phyloP scores from a whole-genome alignment of 495 filamentous ascomycete genomes.

The Entonaema liquescens region DNA sequence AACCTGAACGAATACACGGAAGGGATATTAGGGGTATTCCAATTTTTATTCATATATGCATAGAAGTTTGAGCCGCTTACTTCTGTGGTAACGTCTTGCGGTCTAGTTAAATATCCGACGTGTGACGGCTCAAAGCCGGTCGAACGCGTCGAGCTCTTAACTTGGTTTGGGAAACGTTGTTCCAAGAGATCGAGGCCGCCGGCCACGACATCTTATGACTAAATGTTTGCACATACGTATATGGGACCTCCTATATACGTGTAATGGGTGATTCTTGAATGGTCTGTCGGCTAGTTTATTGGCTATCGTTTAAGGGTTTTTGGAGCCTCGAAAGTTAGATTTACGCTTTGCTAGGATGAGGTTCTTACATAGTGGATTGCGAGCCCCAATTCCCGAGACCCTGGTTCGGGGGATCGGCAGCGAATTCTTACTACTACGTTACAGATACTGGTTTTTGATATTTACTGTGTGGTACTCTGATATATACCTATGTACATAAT shows the following conservation, averaged over 20 bases:
- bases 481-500: too few species aligned
- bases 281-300: constrained; percentile 18
- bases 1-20: background rate
- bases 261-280: background rate
- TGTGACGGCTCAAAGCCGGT: background rate
- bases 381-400: constrained; percentile 29
- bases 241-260: background rate
- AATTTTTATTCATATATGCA: too few species aligned
- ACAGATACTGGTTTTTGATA: too few species aligned
- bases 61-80: background rate
- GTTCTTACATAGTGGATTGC: constrained; percentile 21
- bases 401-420: constrained; percentile 35
- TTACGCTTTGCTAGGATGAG: constrained; percentile 34
- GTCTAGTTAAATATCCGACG: background rate
- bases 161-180: background rate
- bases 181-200: constrained; percentile 13
- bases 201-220: background rate
- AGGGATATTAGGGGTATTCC: background rate
- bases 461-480: too few species aligned
- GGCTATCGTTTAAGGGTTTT: constrained; percentile 1
- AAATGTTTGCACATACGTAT: background rate
- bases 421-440: background rate
- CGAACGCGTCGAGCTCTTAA: background rate
- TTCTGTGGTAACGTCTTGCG: background rate
- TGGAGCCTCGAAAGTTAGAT: constrained; percentile 17